Conservation (phyloP, 2,329 filamentous ascomycete genomes). For the Cladophialophora carrionii region DNA sequence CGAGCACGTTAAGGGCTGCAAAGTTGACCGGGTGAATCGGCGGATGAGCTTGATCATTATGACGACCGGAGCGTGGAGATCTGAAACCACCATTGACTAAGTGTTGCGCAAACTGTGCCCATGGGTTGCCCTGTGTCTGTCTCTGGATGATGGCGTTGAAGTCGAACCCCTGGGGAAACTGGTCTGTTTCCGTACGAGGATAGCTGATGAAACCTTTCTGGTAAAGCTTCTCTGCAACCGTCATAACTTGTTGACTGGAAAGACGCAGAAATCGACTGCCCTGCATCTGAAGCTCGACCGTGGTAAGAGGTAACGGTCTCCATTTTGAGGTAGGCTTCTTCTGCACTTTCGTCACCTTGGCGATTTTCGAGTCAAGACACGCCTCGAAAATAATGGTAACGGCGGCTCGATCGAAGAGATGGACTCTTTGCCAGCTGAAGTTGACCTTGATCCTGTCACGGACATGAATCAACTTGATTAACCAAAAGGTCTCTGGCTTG, state of each 20-base stretch:
- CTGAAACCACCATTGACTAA: conserved; percentile 68
- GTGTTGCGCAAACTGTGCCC: conserved; percentile 79
- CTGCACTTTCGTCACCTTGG: conserved; percentile 80
- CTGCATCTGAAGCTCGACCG: conserved; percentile 94
- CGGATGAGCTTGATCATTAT: conserved; percentile 96
- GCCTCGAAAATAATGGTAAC: conserved; percentile 82
- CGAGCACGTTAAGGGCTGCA: conserved; percentile 64
- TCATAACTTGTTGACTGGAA: conserved; percentile 90
- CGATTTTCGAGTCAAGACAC: conserved; percentile 74
- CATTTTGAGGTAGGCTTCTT: conserved; percentile 92
- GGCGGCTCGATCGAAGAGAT: conserved; percentile 84
- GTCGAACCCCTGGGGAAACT: conserved; percentile 89
- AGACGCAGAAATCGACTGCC: conserved; percentile 87
- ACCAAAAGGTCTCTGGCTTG: conserved; percentile 89
- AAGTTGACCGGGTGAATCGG: conserved; percentile 96
- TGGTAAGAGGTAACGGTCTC: conserved; percentile 91
- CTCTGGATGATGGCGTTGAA: conserved; percentile 78
- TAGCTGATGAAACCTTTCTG: conserved; percentile 97
- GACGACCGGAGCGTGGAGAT: conserved; percentile 76
- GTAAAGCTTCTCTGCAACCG: conserved; percentile 80
- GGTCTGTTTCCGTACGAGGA: conserved; percentile 93
- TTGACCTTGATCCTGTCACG: conserved; percentile 77
- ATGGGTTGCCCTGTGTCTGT: conserved; percentile 73
- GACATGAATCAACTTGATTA: conserved; percentile 79
- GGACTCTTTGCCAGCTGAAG: conserved; percentile 80